Evolutionary conservation across 768 basidiomycete species (phyloP), one percentile per base, ranked within the genome.

Genomic region (Agaricus subrufescens): DNA sequence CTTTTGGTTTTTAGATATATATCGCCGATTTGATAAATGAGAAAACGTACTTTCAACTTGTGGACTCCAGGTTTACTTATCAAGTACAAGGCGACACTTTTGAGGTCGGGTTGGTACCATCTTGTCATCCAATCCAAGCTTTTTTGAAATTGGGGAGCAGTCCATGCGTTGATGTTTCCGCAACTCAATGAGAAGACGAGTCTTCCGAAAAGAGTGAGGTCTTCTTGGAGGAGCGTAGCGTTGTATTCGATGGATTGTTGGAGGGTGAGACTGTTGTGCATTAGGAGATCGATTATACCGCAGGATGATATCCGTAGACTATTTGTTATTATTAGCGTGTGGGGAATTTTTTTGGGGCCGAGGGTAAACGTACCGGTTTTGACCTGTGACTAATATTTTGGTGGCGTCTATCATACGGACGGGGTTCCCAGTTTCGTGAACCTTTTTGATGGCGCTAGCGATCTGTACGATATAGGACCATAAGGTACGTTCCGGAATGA

Each of bases 401-500:
- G 86, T 88, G 8, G 84, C 79, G 59, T 98, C 97, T 23, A 98
- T 71, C 71, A 86, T 84, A 40, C 94, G 78, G 40, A 93, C 79
- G 0, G 94, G 90, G 50, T 91, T 73, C 0, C 91, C 90, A 2
- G 79, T 79, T 49, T 87, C 86, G 66, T 99, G 97, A 0, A 90
- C 86, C 45, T 81, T 83, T 70, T 89, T 93, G 69, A 98, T 83
- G 1, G 91, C 95, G 58, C 81, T 86, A 4, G 89, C 86, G 54
- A 98, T 83, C 68, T 99, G 97, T 23, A 93, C 80, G 47, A 97
- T 83, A 65, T 94, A 98, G 3, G 88, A 87, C 97, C 97, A 99
- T 2, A 99, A 67, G 0, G 86, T 84, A 15, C 86, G 78, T 68
- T 99, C 97, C 0, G 89, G 79, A 23, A 98, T 72, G 14, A 73